Evolutionary conservation across 2,329 filamentous ascomycete species (phyloP).

Genomic region (Aspergillus pseudoterreus): DNA sequence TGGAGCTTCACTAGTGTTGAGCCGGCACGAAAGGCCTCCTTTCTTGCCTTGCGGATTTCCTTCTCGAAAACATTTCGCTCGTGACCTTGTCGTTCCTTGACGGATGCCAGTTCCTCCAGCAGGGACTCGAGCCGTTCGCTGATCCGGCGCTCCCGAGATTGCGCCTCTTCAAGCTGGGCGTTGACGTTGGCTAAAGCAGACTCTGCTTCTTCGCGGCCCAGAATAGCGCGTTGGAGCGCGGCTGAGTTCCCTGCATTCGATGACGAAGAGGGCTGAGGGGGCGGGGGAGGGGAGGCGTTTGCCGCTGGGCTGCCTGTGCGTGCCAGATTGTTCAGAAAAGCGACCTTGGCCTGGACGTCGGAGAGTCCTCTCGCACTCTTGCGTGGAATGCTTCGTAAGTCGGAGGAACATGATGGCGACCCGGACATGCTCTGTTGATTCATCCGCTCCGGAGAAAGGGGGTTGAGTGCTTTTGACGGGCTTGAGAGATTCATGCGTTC

Average conservation of each 20-base stretch:
- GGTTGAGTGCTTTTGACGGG: slow-evolving; percentile 33
- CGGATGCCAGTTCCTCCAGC: slow-evolving; percentile 50
- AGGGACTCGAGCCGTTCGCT: slow-evolving; percentile 43
- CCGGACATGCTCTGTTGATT: slow-evolving; percentile 44
- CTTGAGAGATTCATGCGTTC: slow-evolving; percentile 42
- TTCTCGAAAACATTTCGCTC: slow-evolving; percentile 53
- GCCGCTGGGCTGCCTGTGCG: slow-evolving; percentile 28
- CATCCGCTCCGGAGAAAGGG: slow-evolving; percentile 47
- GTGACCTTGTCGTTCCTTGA: slow-evolving; percentile 49
- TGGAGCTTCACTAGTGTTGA: slow-evolving; percentile 53
- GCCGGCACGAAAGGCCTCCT: slow-evolving; percentile 56
- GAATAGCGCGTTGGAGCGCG: slow-evolving; percentile 42
- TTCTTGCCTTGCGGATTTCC: slow-evolving; percentile 52
- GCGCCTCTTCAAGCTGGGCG: slow-evolving; percentile 39
- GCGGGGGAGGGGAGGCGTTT: neutral
- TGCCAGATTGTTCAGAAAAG: slow-evolving; percentile 46
- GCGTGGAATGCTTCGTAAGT: slow-evolving; percentile 33
- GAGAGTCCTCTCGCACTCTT: slow-evolving; percentile 35
- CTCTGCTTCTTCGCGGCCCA: slow-evolving; percentile 47
- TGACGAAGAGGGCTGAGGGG: neutral
- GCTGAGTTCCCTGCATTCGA: slow-evolving; percentile 35
- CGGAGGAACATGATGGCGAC: slow-evolving; percentile 37
- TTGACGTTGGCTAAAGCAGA: slow-evolving; percentile 32
- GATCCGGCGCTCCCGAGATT: slow-evolving; percentile 42
- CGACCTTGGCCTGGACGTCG: slow-evolving; percentile 48